These are phyloP conservation scores for Arthromyces matolae DNA, from an alignment of 768 basidiomycete genomes.

Conservation along the genomic window DNA sequence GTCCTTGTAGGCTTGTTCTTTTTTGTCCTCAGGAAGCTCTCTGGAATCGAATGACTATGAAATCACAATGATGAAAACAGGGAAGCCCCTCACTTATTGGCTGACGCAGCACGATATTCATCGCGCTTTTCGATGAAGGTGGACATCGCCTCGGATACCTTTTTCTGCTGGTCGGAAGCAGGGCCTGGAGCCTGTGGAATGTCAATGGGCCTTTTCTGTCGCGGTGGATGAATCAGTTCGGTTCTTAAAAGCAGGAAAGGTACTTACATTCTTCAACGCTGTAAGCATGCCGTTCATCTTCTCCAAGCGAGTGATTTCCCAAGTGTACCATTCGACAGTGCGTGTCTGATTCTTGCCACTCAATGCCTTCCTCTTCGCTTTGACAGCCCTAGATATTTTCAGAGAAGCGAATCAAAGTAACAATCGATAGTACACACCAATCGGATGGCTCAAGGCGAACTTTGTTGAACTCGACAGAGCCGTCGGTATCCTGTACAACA, in stretches of 20 bases:
- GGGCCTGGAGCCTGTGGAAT: background rate
- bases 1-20: background rate
- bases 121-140: background rate
- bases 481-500: slow-evolving; percentile 4
- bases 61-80: background rate
- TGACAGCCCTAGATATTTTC: slow-evolving; percentile 2
- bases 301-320: slow-evolving; percentile 6
- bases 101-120: background rate
- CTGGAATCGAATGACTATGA: background rate
- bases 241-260: background rate
- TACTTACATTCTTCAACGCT: background rate
- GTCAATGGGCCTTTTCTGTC: background rate
- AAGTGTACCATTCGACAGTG: slow-evolving; percentile 6
- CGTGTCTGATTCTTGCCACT: slow-evolving; percentile 1
- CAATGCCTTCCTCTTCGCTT: slow-evolving; percentile 2
- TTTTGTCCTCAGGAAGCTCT: background rate
- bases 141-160: background rate
- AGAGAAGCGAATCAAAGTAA: background rate
- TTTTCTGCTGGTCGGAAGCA: background rate
- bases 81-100: background rate
- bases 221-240: background rate
- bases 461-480: slow-evolving; percentile 4
- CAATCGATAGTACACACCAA: background rate
- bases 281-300: slow-evolving; percentile 6
- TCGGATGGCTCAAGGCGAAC: slow-evolving; percentile 2